These are phyloP conservation scores for Leccinum cinnamomeum DNA, from an alignment of 1,284 basidiomycete genomes.

Conservation along the genomic window DNA sequence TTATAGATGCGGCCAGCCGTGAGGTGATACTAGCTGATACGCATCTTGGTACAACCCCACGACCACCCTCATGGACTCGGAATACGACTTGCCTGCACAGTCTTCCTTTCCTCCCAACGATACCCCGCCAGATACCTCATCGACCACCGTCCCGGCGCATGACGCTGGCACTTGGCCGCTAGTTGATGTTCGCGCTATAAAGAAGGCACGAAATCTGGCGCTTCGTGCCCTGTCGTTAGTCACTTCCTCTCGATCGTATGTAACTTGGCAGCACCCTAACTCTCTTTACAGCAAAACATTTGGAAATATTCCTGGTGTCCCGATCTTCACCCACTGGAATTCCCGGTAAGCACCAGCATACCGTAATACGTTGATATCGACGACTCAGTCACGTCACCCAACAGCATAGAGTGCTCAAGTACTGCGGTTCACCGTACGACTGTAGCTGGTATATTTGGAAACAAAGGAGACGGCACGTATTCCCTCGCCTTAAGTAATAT, in stretches of 20 bases:
- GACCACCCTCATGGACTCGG: conserved; percentile 23
- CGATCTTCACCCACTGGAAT: conserved; percentile 21
- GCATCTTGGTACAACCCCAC: conserved; percentile 6
- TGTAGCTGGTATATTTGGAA: too few species aligned
- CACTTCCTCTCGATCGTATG: background rate
- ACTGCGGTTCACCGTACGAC: too few species aligned
- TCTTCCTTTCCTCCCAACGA: background rate
- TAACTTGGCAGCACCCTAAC: background rate
- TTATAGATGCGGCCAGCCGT: background rate
- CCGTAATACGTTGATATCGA: too few species aligned
- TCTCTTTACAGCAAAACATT: conserved; percentile 15
- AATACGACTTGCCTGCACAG: background rate
- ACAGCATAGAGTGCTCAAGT: too few species aligned
- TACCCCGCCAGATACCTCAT: background rate
- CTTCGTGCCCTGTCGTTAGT: conserved; percentile 15
- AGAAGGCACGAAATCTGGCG: background rate
- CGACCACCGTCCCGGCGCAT: background rate
- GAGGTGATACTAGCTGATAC: background rate
- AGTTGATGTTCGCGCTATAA: background rate
- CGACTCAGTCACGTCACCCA: too few species aligned
- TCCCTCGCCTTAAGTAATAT: too few species aligned
- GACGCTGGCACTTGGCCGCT: background rate
- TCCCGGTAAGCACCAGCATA: conserved; percentile 14
- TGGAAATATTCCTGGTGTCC: conserved; percentile 22
- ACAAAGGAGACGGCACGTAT: too few species aligned